Base-by-base conservation (phyloP, 2,329 filamentous ascomycete species). In the Leptographium flavum region DNA sequence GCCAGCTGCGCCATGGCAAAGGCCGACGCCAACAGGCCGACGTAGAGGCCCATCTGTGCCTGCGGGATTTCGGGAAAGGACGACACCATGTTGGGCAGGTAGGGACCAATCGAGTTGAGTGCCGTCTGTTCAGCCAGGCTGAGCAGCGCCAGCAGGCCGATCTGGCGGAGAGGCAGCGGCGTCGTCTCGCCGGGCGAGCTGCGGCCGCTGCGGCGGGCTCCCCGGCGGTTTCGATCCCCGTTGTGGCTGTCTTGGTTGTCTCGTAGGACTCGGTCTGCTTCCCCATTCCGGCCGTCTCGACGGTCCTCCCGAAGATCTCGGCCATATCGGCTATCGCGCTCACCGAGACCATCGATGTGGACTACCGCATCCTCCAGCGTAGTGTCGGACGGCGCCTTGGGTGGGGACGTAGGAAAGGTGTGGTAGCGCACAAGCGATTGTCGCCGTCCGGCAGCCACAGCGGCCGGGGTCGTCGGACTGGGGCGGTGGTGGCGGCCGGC, bases 51-150 rank as follows among this genome's bases (percentile, higher is more conserved):
- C 28, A 83, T 81, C 54, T 87, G 69, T 6, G 69, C 70, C 2
- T 72, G 63, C 19, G 82, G 73, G 19, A 95, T 81, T 50, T 85
- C 85, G 1, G 86, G 83, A 59, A 96, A 96, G 1, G 78, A 79
- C 21, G 78, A 76, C 2, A 88, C 81, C 90, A 98, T 96, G 54
- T 87, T 77, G 0, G 92, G 92, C 2, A 98, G 75, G 61, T 98
- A 98, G 1, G 92, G 92, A 11, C 83, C 84, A 56, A 98, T 95
- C 21, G 87, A 94, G 62, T 98, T 98, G 58, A 98, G 74, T 0
- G 92, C 92, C 0, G 90, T 96, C 68, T 98, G 92, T 60, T 98
- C 92, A 45, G 85, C 83, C 21, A 98, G 71, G 7, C 88, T 88
- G 49, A 98, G 84, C 52, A 95, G 67, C 1, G 90, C 90, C 30